A percentile compares a stretch with the other conserved stretches of the same genome.
phyloP scores from a whole-genome alignment of 2,329 filamentous ascomycete genomes.

The Stagonosporopsis chrysanthemi region DNA sequence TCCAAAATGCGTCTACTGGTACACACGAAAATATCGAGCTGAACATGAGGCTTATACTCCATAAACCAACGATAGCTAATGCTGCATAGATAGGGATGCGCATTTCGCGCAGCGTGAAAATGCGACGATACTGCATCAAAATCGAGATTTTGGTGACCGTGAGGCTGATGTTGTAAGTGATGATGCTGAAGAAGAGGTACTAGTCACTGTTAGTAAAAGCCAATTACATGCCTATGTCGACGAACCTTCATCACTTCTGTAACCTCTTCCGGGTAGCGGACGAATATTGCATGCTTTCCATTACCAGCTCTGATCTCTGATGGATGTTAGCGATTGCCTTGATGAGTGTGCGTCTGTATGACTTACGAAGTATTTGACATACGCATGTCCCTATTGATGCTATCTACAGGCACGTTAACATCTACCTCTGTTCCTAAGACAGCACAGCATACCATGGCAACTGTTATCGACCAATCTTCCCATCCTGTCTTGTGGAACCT shows the following conservation, averaged over 20 bases:
- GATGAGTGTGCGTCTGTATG: no score
- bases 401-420: slow-evolving; percentile 13
- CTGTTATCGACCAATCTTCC: slow-evolving; percentile 34
- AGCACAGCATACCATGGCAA: slow-evolving; percentile 26
- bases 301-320: slow-evolving; percentile 31
- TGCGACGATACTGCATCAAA: slow-evolving; percentile 37
- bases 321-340: slow-evolving; percentile 4
- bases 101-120: slow-evolving; percentile 35
- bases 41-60: slow-evolving; percentile 22
- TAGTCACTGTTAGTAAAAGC: slow-evolving; percentile 18
- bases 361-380: slow-evolving; percentile 31
- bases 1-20: slow-evolving; percentile 35
- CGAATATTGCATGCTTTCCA: slow-evolving; percentile 35
- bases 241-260: slow-evolving; percentile 27
- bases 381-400: slow-evolving; percentile 20
- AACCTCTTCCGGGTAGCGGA: slow-evolving; percentile 23
- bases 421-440: no score
- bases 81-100: slow-evolving; percentile 33
- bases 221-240: neutral
- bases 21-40: slow-evolving; percentile 31
- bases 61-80: slow-evolving; percentile 30
- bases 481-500: slow-evolving; percentile 26
- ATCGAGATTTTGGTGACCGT: slow-evolving; percentile 40
- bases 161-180: slow-evolving; percentile 33
- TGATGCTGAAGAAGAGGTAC: slow-evolving; percentile 39